These are phyloP conservation scores for Sisymbrium altissimum DNA, from an alignment of 345 rosid genomes.

Conservation along the genomic window DNA sequence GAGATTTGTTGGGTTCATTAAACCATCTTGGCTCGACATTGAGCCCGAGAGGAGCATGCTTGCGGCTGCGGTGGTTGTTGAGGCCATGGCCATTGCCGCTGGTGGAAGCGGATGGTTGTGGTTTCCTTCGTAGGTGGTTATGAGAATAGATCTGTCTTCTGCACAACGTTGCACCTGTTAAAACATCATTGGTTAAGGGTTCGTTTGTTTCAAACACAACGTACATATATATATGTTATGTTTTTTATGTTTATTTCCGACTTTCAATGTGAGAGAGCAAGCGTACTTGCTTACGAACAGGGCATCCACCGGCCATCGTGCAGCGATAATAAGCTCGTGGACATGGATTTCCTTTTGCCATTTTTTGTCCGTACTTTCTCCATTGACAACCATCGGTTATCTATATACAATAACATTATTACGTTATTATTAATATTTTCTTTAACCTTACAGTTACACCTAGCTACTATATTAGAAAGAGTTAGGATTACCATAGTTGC, in stretches of 20 bases:
- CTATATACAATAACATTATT: slow-evolving; percentile 27
- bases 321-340: slow-evolving; percentile 96
- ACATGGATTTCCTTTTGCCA: slow-evolving; percentile 98
- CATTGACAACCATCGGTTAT: slow-evolving; percentile 94
- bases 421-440: background rate
- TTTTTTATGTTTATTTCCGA: background rate
- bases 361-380: slow-evolving; percentile 96
- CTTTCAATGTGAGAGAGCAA: background rate
- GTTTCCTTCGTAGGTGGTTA: slow-evolving; percentile 94
- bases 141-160: slow-evolving; percentile 77
- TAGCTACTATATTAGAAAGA: background rate
- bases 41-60: slow-evolving; percentile 94
- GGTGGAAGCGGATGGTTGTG: slow-evolving; percentile 98
- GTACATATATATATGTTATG: background rate
- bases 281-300: slow-evolving; percentile 90
- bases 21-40: slow-evolving; percentile 82
- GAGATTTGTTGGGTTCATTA: slow-evolving; percentile 85
- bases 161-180: slow-evolving; percentile 95
- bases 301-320: slow-evolving; percentile 92
- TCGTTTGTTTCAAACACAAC: background rate
- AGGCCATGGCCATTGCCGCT: slow-evolving; percentile 98
- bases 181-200: slow-evolving; percentile 13
- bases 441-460: background rate
- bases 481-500: slow-evolving; percentile 74
- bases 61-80: slow-evolving; percentile 93